Evolutionary conservation across 208 protist genomes (phyloP).

Genomic region (Acanthamoeba polyphaga): DNA sequence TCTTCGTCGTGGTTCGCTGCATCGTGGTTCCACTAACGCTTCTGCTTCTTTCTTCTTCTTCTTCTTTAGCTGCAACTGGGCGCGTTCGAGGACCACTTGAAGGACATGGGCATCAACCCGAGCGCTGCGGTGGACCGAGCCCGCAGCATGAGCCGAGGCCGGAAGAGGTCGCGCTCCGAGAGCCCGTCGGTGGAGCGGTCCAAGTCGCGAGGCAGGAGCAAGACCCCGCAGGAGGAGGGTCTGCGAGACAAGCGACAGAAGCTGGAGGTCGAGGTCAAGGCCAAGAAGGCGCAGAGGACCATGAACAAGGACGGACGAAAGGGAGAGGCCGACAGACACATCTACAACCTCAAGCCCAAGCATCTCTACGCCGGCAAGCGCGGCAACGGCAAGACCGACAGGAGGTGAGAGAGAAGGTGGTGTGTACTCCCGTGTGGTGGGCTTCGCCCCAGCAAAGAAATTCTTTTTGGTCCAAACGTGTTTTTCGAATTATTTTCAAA

Average conservation of each 20-base stretch:
- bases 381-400: conserved; percentile 89
- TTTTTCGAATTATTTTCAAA: not conserved
- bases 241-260: conserved; percentile 80
- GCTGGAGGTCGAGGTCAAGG: conserved; percentile 64
- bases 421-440: not conserved
- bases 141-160: conserved; percentile 55
- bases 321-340: conserved; percentile 95
- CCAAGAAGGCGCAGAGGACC: conserved; percentile 63
- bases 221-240: conserved; percentile 51
- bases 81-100: conserved; percentile 75
- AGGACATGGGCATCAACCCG: conserved; percentile 73
- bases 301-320: conserved; percentile 77
- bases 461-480: not conserved
- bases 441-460: too few species aligned
- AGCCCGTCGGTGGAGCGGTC: not conserved
- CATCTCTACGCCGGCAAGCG: conserved; percentile 99
- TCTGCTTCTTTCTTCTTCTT: not conserved
- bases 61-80: conserved; percentile 4
- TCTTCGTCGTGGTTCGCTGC: too few species aligned
- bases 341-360: conserved; percentile 96
- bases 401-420: not conserved
- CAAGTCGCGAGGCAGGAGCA: conserved; percentile 3
- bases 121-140: conserved; percentile 14
- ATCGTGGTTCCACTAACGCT: too few species aligned
- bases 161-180: conserved; percentile 38